Evolutionary conservation across 192 early-diverging fungal species (phyloP), one percentile per base, ranked within the genome.

Genomic region (Coemansia sp.): DNA sequence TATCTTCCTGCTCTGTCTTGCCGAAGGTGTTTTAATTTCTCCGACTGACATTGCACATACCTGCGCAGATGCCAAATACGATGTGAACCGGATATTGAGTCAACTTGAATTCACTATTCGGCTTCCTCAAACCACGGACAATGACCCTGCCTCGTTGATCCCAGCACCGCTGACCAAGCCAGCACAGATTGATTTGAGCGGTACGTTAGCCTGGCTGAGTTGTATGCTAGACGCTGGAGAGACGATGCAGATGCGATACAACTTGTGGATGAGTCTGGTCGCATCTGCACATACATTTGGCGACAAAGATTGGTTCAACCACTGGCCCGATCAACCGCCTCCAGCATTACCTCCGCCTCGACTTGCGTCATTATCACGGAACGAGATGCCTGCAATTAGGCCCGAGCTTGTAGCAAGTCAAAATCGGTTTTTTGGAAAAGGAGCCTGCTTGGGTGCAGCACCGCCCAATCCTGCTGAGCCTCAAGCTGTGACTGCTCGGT

Each of bases 1-100:
- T 29, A 62, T 67, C 57, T 80, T 80, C 38, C 38, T 80, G 12
- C 21, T 80, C 35, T 80, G 77, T 39, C 67, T 80, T 8, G 65
- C 60, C 3, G 77, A 80, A 48, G 66, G 62, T 0, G 62, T 53
- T 4, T 48, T 80, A 23, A 66, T 68, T 11, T 58, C 69, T 3
- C 77, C 72, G 21, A 45, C 62, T 3, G 65, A 70, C 17, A 14
- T 80, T 7, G 56, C 62, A 5, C 35, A 38, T 5, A 29, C 62
- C 17, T 80, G 77, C 37, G 21, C 41, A 22, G 38, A 66, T 2
- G 51, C 58, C 45, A 35, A 60, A 10, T 74, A 69, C 37, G 72
- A 80, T 19, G 32, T 80, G n/a, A 80, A 80, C 62, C 58, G 59
- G 4, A 47, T 80, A 5, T 54, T 80, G 25, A 65, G 60, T 39